Conservation (phyloP, 139 green algal genomes). For the Spirogloea muscicola region DNA sequence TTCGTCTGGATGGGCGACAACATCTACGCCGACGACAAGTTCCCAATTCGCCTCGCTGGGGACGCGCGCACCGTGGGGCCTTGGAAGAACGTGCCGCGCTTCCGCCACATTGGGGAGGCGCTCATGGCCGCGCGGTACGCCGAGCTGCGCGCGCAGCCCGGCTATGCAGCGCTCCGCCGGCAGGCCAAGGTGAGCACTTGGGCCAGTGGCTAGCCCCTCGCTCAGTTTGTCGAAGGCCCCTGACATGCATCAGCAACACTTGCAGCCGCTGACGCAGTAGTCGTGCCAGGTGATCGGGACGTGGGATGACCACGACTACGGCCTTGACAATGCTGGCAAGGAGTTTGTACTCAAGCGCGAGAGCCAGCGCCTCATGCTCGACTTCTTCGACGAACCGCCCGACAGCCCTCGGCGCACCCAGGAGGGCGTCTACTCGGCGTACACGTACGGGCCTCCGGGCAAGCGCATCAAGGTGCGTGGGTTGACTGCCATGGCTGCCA, state of each 20-base stretch:
- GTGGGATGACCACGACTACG: slow-evolving; percentile 57
- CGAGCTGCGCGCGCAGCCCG: background rate
- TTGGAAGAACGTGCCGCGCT: background rate
- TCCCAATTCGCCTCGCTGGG: background rate
- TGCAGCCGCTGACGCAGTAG: too few relatives aligned
- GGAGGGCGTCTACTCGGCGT: slow-evolving; percentile 45
- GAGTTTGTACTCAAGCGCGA: slow-evolving; percentile 35
- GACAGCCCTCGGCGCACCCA: slow-evolving; percentile 37
- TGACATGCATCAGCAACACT: too few relatives aligned
- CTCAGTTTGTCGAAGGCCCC: too few relatives aligned
- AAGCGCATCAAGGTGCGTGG: slow-evolving; percentile 50
- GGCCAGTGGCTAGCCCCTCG: too few relatives aligned
- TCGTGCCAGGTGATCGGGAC: slow-evolving; percentile 46
- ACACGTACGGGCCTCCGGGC: slow-evolving; percentile 43
- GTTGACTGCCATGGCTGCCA: too few relatives aligned
- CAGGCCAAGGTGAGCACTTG: slow-evolving; percentile 1
- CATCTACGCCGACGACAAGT: slow-evolving; percentile 48
- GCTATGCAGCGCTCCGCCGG: slow-evolving; percentile 2
- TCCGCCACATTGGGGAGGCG: background rate
- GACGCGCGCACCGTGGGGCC: slow-evolving; percentile 12
- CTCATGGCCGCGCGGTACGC: slow-evolving; percentile 8
- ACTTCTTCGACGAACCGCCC: slow-evolving; percentile 51
- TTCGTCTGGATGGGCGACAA: slow-evolving; percentile 52
- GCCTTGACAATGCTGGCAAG: slow-evolving; percentile 47
- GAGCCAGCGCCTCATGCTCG: slow-evolving; percentile 49